A percentile compares a stretch with the other conserved stretches of the same genome.
Evolutionary conservation across 305 asterid genomes (phyloP).

Genomic region (Euphrasia arctica): DNA sequence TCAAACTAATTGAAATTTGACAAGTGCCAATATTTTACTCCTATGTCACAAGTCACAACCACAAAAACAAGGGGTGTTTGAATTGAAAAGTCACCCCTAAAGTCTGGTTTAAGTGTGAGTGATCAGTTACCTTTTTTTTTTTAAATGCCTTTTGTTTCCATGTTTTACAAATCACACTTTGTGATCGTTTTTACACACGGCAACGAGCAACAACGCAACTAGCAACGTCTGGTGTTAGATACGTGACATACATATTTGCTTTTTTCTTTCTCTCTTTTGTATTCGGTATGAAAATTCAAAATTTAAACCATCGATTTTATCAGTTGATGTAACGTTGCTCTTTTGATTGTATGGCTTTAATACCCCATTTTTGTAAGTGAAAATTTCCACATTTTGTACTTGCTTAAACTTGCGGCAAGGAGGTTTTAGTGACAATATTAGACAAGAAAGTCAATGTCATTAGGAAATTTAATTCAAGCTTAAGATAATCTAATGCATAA

Average conservation of each 20-base stretch:
- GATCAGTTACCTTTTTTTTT: not conserved
- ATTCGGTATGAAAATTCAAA: not conserved
- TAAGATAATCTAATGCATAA: conserved; percentile 5
- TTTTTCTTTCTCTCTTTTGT: too few species aligned
- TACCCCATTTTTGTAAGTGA: not conserved
- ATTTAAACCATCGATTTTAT: not conserved
- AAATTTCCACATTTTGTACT: not conserved
- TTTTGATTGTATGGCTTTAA: not conserved
- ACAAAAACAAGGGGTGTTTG: not conserved
- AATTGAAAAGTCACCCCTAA: not conserved
- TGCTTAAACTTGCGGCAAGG: too few species aligned
- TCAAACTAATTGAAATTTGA: not conserved
- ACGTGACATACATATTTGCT: too few species aligned
- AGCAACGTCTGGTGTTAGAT: too few species aligned
- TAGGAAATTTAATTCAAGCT: conserved; percentile 7
- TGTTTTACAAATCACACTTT: not conserved
- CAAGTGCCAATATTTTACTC: not conserved
- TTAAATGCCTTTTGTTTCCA: not conserved
- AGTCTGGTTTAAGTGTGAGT: not conserved
- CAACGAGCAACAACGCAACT: too few species aligned
- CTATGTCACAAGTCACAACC: not conserved
- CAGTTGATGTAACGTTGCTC: too few species aligned
- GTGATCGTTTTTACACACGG: not conserved
- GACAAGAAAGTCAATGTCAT: conserved; percentile 2
- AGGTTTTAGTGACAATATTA: conserved; percentile 6